phyloP scores from a whole-genome alignment of 192 early-diverging fungal species.

The Umbelopsis isabellina region DNA sequence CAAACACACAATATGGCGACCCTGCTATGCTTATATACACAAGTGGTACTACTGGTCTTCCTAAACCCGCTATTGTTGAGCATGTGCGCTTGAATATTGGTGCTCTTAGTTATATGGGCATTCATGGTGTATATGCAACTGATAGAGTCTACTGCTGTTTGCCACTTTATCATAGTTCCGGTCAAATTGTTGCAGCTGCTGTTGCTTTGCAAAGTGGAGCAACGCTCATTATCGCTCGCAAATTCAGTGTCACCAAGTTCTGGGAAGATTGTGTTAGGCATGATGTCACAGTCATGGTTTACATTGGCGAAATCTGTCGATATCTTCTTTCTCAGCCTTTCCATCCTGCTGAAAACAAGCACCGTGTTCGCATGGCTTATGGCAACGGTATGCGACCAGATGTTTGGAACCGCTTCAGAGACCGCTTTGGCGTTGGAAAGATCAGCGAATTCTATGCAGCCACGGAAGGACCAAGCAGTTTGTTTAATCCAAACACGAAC shows the following conservation, averaged over 20 bases:
- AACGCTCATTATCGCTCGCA: slow-evolving; percentile 54
- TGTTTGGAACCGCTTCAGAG: slow-evolving; percentile 64
- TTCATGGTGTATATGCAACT: slow-evolving; percentile 30
- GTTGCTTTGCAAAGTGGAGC: slow-evolving; percentile 39
- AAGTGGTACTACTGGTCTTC: slow-evolving; percentile 65
- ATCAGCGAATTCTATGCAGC: slow-evolving; percentile 72
- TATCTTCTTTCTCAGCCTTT: slow-evolving; percentile 60
- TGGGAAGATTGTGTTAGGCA: slow-evolving; percentile 54
- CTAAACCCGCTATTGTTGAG: slow-evolving; percentile 50
- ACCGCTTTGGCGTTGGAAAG: slow-evolving; percentile 59
- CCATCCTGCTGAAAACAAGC: slow-evolving; percentile 51
- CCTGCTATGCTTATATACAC: slow-evolving; percentile 47
- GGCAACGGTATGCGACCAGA: slow-evolving; percentile 76
- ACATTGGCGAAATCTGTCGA: slow-evolving; percentile 73
- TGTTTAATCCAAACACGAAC: slow-evolving; percentile 49
- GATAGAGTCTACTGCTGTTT: slow-evolving; percentile 61
- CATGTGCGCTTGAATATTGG: slow-evolving; percentile 22
- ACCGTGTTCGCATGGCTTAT: slow-evolving; percentile 57
- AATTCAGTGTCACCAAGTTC: slow-evolving; percentile 57
- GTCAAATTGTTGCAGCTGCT: slow-evolving; percentile 40
- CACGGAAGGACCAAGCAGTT: slow-evolving; percentile 62
- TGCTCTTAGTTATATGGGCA: not conserved
- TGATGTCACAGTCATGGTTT: slow-evolving; percentile 51
- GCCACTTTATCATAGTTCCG: slow-evolving; percentile 69
- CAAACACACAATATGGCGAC: slow-evolving; percentile 30